Percentiles rank a stretch among this genome's conserved stretches.
Conservation (phyloP, 192 early-diverging fungal species). For the Glomus cerebriforme region DNA sequence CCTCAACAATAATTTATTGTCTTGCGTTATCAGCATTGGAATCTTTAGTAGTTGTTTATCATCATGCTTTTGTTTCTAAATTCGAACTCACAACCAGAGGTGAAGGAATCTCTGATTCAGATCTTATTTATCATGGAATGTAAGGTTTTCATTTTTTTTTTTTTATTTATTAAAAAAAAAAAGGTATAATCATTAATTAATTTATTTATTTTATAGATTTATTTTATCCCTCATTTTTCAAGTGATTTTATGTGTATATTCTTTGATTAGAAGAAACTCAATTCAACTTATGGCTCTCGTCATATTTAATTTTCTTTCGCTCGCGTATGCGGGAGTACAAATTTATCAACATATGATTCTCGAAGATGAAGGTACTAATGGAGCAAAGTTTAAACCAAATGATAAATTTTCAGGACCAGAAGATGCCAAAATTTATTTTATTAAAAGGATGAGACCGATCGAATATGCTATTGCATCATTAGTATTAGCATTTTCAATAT, state of each 20-base stretch:
- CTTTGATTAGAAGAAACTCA: slow-evolving; percentile 57
- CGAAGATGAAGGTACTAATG: slow-evolving; percentile 11
- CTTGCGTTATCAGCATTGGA: neutral
- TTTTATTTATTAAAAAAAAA: neutral
- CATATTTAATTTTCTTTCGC: slow-evolving; percentile 64
- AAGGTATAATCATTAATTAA: neutral
- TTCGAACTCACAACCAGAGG: neutral
- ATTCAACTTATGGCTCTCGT: slow-evolving; percentile 83
- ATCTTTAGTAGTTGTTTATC: neutral
- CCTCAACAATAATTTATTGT: neutral
- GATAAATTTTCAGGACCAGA: neutral
- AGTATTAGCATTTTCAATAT: slow-evolving; percentile 39
- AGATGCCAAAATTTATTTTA: slow-evolving; percentile 30
- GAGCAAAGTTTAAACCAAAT: neutral
- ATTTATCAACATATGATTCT: slow-evolving; percentile 38
- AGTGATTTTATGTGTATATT: neutral
- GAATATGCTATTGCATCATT: slow-evolving; percentile 49
- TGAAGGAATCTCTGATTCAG: neutral
- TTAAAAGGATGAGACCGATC: slow-evolving; percentile 39
- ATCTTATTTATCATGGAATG: neutral
- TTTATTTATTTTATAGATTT: slow-evolving; percentile 11
- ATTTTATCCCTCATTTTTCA: slow-evolving; percentile 13
- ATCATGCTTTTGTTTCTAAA: neutral
- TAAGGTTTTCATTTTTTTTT: neutral
- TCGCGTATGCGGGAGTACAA: slow-evolving; percentile 75